A percentile compares a stretch with the other conserved stretches of the same genome.
Conservation (phyloP, 1,284 basidiomycete genomes). For the Ceratobasidium sp. region DNA sequence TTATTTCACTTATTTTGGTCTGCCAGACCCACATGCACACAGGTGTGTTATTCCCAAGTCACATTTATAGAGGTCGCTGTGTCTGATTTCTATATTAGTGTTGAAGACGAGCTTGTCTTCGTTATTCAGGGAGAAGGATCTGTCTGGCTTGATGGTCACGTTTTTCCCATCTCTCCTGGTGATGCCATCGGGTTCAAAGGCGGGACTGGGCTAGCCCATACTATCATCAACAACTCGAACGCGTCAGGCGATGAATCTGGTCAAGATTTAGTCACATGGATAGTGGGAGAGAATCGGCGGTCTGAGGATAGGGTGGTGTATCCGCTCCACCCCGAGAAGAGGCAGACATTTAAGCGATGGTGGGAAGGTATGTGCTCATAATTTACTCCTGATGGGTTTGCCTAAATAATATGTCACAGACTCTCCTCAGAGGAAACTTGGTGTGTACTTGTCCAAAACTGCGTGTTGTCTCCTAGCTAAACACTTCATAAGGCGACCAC, state of each 20-base stretch:
- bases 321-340: constrained; percentile 49
- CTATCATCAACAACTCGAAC: constrained; percentile 52
- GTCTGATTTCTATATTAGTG: constrained; percentile 47
- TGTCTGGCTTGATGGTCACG: constrained; percentile 52
- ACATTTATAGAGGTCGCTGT: constrained; percentile 30
- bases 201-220: constrained; percentile 52
- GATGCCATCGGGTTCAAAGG: constrained; percentile 52
- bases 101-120: constrained; percentile 52
- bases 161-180: constrained; percentile 48
- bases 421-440: constrained; percentile 21
- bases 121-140: constrained; percentile 49
- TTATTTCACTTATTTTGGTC: neutral
- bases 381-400: neutral
- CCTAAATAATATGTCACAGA: neutral
- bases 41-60: constrained; percentile 23
- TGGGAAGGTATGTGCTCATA: constrained; percentile 49
- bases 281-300: constrained; percentile 51
- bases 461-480: neutral
- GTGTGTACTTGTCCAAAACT: neutral
- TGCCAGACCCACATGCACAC: constrained; percentile 52
- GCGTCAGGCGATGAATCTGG: constrained; percentile 46
- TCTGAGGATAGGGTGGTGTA: constrained; percentile 50
- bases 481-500: neutral
- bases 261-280: constrained; percentile 50
- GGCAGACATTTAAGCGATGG: constrained; percentile 48